Evolutionary conservation across 2,329 filamentous ascomycete species (phyloP).

Genomic region (Didymella arachidicola): DNA sequence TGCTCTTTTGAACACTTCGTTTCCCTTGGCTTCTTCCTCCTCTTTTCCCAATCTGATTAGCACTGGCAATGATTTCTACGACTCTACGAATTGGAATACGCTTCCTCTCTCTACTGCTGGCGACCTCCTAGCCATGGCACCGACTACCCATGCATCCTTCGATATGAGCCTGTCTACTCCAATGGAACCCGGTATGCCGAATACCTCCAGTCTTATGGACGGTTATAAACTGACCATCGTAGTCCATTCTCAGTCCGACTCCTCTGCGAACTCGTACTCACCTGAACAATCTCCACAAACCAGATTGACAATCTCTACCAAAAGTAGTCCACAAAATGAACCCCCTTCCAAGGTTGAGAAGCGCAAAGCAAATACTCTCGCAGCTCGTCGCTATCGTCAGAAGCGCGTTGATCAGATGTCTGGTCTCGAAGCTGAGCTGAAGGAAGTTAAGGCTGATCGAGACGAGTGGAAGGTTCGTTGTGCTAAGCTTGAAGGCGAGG

Average conservation of each 20-base stretch:
- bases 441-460: slow-evolving; percentile 66
- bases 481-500: slow-evolving; percentile 71
- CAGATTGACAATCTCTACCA: slow-evolving; percentile 35
- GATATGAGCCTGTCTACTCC: slow-evolving; percentile 30
- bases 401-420: slow-evolving; percentile 72
- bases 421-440: slow-evolving; percentile 67
- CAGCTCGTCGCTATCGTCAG: slow-evolving; percentile 75
- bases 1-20: slow-evolving; percentile 30
- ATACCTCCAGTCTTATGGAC: background rate
- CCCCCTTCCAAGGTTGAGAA: slow-evolving; percentile 55
- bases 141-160: slow-evolving; percentile 24
- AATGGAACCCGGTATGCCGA: slow-evolving; percentile 38
- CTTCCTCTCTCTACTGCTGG: slow-evolving; percentile 29
- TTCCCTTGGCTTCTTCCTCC: slow-evolving; percentile 36
- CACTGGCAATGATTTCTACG: slow-evolving; percentile 31
- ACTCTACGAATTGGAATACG: slow-evolving; percentile 35
- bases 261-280: slow-evolving; percentile 38
- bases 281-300: slow-evolving; percentile 35
- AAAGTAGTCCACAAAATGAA: slow-evolving; percentile 30
- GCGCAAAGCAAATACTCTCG: slow-evolving; percentile 73
- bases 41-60: slow-evolving; percentile 29
- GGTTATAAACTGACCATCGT: slow-evolving; percentile 22
- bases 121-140: slow-evolving; percentile 27
- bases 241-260: slow-evolving; percentile 40
- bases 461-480: slow-evolving; percentile 70